Evolutionary conservation across 164 flowering plant species (phyloP).

Genomic region (Malania oleifera): DNA sequence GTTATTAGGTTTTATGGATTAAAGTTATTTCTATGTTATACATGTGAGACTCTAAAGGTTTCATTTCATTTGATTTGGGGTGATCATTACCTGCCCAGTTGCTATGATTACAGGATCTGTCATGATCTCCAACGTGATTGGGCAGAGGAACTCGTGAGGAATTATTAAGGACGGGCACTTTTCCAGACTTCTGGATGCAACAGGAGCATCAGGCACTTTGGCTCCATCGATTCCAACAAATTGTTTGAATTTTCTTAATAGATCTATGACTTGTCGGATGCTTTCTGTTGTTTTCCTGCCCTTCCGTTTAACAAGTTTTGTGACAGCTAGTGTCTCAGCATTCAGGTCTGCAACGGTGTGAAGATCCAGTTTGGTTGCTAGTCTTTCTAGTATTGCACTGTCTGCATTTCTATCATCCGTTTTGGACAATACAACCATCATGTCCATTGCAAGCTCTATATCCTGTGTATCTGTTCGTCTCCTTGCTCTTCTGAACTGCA

Average conservation of each 20-base stretch:
- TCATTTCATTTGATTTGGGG: background rate
- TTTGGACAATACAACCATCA: slow-evolving; percentile 25
- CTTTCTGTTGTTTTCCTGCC: slow-evolving; percentile 37
- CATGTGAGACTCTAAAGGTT: background rate
- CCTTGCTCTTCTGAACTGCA: slow-evolving; percentile 65
- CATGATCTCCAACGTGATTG: slow-evolving; percentile 75
- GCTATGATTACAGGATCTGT: slow-evolving; percentile 76
- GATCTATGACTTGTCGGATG: slow-evolving; percentile 42
- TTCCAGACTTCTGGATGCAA: slow-evolving; percentile 25
- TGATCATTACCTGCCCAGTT: slow-evolving; percentile 59
- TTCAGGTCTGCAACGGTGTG: slow-evolving; percentile 20
- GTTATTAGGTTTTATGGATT: too few relatives aligned
- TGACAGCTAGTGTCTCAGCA: slow-evolving; percentile 23
- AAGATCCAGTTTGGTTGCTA: slow-evolving; percentile 28
- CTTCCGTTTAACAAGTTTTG: slow-evolving; percentile 40
- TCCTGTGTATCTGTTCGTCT: slow-evolving; percentile 29
- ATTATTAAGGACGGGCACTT: slow-evolving; percentile 37
- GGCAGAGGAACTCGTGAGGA: slow-evolving; percentile 75
- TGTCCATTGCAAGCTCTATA: slow-evolving; percentile 29
- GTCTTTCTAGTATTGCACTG: slow-evolving; percentile 24
- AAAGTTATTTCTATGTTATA: background rate
- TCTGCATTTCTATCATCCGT: slow-evolving; percentile 24
- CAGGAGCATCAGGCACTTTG: slow-evolving; percentile 30
- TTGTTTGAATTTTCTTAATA: slow-evolving; percentile 52
- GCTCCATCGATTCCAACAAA: slow-evolving; percentile 50